Conservation (phyloP, 2,329 filamentous ascomycete genomes). For the Basipetospora sp. region DNA sequence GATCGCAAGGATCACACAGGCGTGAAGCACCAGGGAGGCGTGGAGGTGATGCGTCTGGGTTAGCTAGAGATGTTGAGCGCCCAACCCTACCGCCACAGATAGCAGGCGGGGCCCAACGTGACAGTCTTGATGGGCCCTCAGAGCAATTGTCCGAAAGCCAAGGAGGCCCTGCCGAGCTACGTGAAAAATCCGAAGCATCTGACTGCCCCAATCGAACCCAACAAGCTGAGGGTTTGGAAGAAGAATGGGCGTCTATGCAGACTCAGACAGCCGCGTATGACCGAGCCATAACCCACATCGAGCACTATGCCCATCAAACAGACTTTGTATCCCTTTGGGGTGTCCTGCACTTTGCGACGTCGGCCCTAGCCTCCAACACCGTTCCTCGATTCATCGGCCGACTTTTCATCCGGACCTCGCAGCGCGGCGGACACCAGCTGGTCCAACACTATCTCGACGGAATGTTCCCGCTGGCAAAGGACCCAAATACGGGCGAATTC, state of each 20-base stretch:
- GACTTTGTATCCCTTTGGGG: constrained; percentile 67
- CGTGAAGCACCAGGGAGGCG: too few relatives aligned
- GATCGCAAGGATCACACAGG: too few relatives aligned
- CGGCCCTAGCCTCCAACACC: constrained; percentile 19
- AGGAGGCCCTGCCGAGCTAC: too few relatives aligned
- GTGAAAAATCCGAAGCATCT: too few relatives aligned
- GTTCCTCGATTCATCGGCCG: constrained; percentile 47
- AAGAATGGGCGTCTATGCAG: constrained; percentile 6
- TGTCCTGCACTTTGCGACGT: constrained; percentile 48
- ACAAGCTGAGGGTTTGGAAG: too few relatives aligned
- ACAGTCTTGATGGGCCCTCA: too few relatives aligned
- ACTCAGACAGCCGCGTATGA: constrained; percentile 25
- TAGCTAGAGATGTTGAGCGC: too few relatives aligned
- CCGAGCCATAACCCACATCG: constrained; percentile 52
- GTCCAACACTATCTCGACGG: constrained; percentile 47
- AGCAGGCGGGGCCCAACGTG: too few relatives aligned
- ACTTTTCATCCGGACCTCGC: constrained; percentile 38
- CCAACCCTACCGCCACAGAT: too few relatives aligned
- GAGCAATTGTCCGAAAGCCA: too few relatives aligned
- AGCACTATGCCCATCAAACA: constrained; percentile 62
- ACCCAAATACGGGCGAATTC: constrained; percentile 27
- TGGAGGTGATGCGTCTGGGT: too few relatives aligned
- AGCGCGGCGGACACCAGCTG: constrained; percentile 42
- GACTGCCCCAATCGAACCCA: too few relatives aligned
- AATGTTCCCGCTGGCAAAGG: constrained; percentile 40